Evolutionary conservation across 371 early-diverging fungal genomes (phyloP).

Genomic region (Mucor mucedo): DNA sequence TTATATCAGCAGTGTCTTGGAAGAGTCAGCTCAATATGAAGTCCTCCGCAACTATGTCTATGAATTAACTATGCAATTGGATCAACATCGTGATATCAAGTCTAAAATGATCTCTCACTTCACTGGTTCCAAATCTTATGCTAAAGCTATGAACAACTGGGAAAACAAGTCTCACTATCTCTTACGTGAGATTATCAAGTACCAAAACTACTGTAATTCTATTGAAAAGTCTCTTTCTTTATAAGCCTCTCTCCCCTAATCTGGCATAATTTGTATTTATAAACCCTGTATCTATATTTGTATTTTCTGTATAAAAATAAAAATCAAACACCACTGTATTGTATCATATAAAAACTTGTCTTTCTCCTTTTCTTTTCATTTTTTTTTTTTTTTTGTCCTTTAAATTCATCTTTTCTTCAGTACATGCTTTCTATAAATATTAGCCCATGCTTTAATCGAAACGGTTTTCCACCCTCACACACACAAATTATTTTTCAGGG

Average conservation of each 20-base stretch:
- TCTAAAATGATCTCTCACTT: conserved; percentile 49
- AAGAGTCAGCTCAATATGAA: conserved; percentile 41
- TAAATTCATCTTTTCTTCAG: too few species aligned
- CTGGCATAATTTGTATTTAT: conserved; percentile 1
- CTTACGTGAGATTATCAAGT: conserved; percentile 85
- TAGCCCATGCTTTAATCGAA: too few species aligned
- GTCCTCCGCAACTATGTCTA: conserved; percentile 36
- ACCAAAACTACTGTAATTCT: conserved; percentile 83
- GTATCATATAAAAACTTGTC: too few species aligned
- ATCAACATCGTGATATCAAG: conserved; percentile 50
- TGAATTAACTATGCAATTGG: conserved; percentile 38
- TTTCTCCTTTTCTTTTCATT: too few species aligned
- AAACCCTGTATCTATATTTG: too few species aligned
- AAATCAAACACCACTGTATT: too few species aligned
- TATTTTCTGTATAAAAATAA: too few species aligned
- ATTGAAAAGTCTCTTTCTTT: conserved; percentile 67
- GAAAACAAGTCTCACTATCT: conserved; percentile 82
- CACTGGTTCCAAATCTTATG: conserved; percentile 51
- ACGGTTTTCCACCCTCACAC: too few species aligned
- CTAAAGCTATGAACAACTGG: conserved; percentile 84
- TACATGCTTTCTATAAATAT: too few species aligned
- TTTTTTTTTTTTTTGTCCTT: too few species aligned
- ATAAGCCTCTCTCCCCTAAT: conserved; percentile 12
- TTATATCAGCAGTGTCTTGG: conserved; percentile 32
- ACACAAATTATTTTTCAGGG: too few species aligned